Percentiles rank a stretch among this genome's conserved stretches.
Evolutionary conservation across 805 yeast genomes (phyloP).

Genomic region (Candida parachauliodes): DNA sequence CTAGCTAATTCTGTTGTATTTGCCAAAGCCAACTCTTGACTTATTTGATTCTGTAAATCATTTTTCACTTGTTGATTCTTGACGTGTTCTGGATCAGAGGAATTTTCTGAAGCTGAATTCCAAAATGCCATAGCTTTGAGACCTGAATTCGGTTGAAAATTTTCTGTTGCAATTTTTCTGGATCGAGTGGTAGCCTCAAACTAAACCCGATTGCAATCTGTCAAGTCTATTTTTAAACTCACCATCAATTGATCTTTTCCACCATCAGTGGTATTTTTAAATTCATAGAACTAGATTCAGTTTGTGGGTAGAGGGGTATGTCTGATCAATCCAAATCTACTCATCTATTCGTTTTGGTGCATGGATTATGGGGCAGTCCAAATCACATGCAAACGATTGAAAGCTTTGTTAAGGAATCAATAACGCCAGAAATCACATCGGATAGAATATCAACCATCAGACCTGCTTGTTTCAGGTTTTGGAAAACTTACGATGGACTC

Average conservation of each 20-base stretch:
- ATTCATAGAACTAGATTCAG: too few species aligned
- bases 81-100: constrained; percentile 5
- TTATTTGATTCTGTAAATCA: constrained; percentile 64
- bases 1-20: constrained; percentile 85
- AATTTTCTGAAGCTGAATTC: constrained; percentile 16
- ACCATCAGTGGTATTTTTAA: too few species aligned
- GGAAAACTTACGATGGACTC: constrained; percentile 44
- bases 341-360: constrained; percentile 39
- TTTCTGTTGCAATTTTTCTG: neutral
- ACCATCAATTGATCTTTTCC: neutral
- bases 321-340: constrained; percentile 11
- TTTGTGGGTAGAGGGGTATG: too few species aligned
- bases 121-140: constrained; percentile 21
- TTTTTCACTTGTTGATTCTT: constrained; percentile 49
- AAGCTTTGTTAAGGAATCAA: constrained; percentile 23
- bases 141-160: neutral
- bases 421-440: constrained; percentile 16
- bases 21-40: constrained; percentile 84
- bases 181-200: neutral
- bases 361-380: constrained; percentile 45
- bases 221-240: neutral
- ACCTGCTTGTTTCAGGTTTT: constrained; percentile 39
- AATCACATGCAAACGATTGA: constrained; percentile 39
- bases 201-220: too few species aligned
- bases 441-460: constrained; percentile 32